Conservation (phyloP, 2,329 filamentous ascomycete genomes). For the Aureobasidium namibiae region DNA sequence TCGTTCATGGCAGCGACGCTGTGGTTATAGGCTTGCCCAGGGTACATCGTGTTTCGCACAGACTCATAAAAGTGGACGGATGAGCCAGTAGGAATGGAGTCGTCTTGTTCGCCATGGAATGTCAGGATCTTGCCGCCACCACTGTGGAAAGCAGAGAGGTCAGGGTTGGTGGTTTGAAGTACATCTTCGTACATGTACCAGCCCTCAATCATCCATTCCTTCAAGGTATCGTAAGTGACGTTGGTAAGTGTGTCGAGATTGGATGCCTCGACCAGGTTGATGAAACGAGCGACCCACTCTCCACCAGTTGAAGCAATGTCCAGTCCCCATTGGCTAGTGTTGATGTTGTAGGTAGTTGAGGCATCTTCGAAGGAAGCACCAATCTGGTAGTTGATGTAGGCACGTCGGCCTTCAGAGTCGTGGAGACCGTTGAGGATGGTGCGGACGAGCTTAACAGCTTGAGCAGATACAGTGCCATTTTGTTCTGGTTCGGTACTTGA, state of each 20-base stretch:
- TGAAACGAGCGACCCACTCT: constrained; percentile 36
- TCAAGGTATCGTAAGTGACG: constrained; percentile 47
- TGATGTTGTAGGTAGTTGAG: constrained; percentile 28
- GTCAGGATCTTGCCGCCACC: constrained; percentile 50
- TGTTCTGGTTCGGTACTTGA: constrained; percentile 20
- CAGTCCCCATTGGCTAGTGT: constrained; percentile 27
- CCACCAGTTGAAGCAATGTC: constrained; percentile 27
- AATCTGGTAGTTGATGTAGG: constrained; percentile 33
- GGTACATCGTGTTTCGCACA: constrained; percentile 45
- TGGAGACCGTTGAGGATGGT: constrained; percentile 33
- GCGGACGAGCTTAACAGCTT: constrained; percentile 28
- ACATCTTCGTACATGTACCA: constrained; percentile 41
- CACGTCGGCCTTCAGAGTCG: constrained; percentile 31
- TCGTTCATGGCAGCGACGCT: constrained; percentile 29
- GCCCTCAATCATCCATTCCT: constrained; percentile 44
- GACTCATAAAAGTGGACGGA: constrained; percentile 50
- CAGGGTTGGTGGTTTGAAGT: constrained; percentile 41
- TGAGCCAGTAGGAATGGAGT: constrained; percentile 45
- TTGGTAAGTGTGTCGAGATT: constrained; percentile 35
- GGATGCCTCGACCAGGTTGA: constrained; percentile 31
- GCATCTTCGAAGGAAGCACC: constrained; percentile 28
- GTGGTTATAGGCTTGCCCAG: too few relatives aligned
- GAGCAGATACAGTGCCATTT: constrained; percentile 26
- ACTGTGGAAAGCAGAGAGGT: constrained; percentile 27
- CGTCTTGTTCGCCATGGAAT: constrained; percentile 48